Base-by-base conservation (phyloP, 1,284 basidiomycete species). In the Tausonia pullulans region DNA sequence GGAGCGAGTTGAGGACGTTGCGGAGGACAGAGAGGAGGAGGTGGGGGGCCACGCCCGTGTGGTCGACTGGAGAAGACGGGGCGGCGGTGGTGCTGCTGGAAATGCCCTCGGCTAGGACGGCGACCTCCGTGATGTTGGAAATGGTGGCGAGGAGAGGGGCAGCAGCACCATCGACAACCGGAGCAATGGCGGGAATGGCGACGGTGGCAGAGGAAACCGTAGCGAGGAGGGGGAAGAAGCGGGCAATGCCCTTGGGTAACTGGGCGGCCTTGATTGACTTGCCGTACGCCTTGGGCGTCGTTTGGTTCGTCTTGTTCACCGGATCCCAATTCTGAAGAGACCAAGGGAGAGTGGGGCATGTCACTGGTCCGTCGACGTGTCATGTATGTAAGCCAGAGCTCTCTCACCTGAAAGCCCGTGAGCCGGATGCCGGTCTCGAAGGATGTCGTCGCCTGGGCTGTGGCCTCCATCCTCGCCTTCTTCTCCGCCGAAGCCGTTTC, bases 371-470 rank as follows among this genome's bases (percentile, higher is more conserved):
- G 45, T 60, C 59, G 51, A 40, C 39, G 54, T 5, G 16, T 52
- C 46, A 14, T 13, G 14, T 16, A 16, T 43, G 14, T 13, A 58
- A 27, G 48, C 11, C 6, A 55, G 44, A 40, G 41, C n/a, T 8
- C 6, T 74, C 82, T 66, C 65, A 92, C 93, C 80, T 91, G 88
- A 75, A 90, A 96, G 1, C 90, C 94, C 1, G 92, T 96, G 53
- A 96, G 73, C 40, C 91, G 78, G 2, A 97, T 69, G 0, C 94
- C 94, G 1, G 84, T 88, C 72, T 85, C 80, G 0, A 80, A 74
- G 3, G 83, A 86, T 0, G 94, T 97, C 2, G 89, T 87, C 39
- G 80, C 77, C 48, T 76, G 77, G 0, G 91, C 88, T 3, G 81
- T 81, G 71, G 83, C 81, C 63, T 82, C 79, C 92, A 95, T 94